Conservation (phyloP, 2,329 filamentous ascomycete species). For the Sordariomycetes sp. region DNA sequence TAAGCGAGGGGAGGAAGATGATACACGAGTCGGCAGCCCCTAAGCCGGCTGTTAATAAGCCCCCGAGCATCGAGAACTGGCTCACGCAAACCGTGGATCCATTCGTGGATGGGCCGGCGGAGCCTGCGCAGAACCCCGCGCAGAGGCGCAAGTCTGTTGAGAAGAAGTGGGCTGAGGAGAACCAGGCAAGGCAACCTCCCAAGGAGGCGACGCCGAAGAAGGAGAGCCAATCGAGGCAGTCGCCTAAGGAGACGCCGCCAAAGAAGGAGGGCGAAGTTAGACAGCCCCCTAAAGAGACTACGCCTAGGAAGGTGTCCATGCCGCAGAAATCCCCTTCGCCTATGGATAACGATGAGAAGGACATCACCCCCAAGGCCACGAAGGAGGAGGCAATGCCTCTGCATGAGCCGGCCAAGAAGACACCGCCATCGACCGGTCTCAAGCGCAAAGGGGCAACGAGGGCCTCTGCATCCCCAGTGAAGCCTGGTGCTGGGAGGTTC, state of each 20-base stretch:
- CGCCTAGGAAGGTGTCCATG: neutral
- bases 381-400: conserved; percentile 8
- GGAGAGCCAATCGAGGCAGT: conserved; percentile 6
- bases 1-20: conserved; percentile 54
- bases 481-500: conserved; percentile 33
- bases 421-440: conserved; percentile 27
- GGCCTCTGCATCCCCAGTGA: conserved; percentile 35
- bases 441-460: conserved; percentile 47
- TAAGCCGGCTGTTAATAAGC: conserved; percentile 38
- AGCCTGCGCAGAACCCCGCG: neutral
- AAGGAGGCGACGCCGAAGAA: conserved; percentile 3
- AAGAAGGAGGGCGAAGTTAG: neutral
- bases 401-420: conserved; percentile 13
- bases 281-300: neutral
- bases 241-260: neutral
- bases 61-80: conserved; percentile 56
- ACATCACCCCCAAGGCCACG: conserved; percentile 2
- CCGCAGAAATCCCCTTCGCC: neutral
- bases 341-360: neutral
- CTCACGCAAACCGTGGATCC: conserved; percentile 52
- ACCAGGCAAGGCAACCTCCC: conserved; percentile 3
- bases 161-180: conserved; percentile 15
- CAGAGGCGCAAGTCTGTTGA: conserved; percentile 22
- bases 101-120: conserved; percentile 34
- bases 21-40: conserved; percentile 49